A percentile compares a stretch with the other conserved stretches of the same genome.
phyloP scores from a whole-genome alignment of 2,329 filamentous ascomycete genomes.

The Diatrype stigma region DNA sequence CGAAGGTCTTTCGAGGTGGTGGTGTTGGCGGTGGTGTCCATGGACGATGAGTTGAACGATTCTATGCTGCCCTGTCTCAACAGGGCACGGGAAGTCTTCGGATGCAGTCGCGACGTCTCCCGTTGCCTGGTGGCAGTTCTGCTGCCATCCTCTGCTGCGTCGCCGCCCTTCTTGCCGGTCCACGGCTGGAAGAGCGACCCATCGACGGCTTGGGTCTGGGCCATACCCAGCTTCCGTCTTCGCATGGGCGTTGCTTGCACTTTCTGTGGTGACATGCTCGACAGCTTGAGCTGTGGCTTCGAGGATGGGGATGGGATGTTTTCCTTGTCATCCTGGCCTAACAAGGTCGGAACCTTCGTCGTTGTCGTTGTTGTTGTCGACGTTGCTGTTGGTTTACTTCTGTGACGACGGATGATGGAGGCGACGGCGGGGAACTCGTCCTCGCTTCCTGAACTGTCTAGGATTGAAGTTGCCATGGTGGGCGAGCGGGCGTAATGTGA shows the following conservation, averaged over 20 bases:
- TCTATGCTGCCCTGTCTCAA: slow-evolving; percentile 8
- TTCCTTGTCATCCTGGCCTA: slow-evolving; percentile 1
- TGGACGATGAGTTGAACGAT: slow-evolving; percentile 2
- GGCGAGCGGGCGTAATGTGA: too few relatives aligned
- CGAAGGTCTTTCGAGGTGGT: background rate
- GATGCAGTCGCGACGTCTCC: slow-evolving; percentile 1
- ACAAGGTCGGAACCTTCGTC: too few relatives aligned
- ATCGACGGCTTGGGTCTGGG: slow-evolving; percentile 18
- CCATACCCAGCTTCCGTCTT: slow-evolving; percentile 22
- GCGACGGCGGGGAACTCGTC: slow-evolving; percentile 40
- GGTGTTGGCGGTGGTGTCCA: background rate
- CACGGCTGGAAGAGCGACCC: slow-evolving; percentile 24
- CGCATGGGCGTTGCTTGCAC: slow-evolving; percentile 22
- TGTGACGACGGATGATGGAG: slow-evolving; percentile 23
- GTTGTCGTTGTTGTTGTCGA: slow-evolving; percentile 1
- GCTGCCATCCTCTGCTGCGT: background rate
- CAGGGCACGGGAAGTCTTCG: slow-evolving; percentile 7
- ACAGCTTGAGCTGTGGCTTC: slow-evolving; percentile 1
- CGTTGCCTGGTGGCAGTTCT: slow-evolving; percentile 1
- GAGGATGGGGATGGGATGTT: background rate
- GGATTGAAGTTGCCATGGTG: slow-evolving; percentile 12
- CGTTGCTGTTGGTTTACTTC: slow-evolving; percentile 7
- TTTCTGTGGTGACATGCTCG: slow-evolving; percentile 1
- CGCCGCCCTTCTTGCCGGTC: slow-evolving; percentile 7
- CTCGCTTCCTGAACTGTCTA: slow-evolving; percentile 22